A percentile compares a stretch with the other conserved stretches of the same genome.
Evolutionary conservation across 306 rosid species (phyloP).

Genomic region (Lablab purpureus): DNA sequence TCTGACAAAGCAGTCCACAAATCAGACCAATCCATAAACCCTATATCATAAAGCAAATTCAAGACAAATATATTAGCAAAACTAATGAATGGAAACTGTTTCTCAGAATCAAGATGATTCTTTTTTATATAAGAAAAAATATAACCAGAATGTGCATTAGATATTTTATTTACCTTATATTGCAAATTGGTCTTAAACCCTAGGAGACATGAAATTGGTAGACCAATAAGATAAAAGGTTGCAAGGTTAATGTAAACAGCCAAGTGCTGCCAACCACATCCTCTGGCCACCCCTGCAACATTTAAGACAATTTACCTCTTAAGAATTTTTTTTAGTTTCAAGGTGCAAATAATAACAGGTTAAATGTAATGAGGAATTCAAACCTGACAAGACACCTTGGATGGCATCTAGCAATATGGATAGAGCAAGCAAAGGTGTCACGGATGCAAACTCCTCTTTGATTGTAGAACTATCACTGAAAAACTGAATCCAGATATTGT

Average conservation of each 20-base stretch:
- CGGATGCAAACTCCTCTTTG: conserved; percentile 67
- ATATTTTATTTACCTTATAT: conserved; percentile 57
- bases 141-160: conserved; percentile 7
- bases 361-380: conserved; percentile 1
- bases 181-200: conserved; percentile 66
- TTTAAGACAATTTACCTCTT: conserved; percentile 1
- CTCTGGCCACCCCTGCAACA: conserved; percentile 81
- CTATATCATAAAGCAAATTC: conserved; percentile 45
- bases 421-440: conserved; percentile 73
- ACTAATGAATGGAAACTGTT: background rate
- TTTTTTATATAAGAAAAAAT: background rate
- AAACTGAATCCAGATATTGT: conserved; percentile 64
- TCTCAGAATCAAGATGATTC: background rate
- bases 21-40: conserved; percentile 91
- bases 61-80: conserved; percentile 7
- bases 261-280: conserved; percentile 84
- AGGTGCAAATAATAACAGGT: background rate
- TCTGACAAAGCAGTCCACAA: conserved; percentile 72
- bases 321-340: background rate
- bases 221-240: conserved; percentile 71
- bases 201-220: conserved; percentile 67
- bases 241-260: conserved; percentile 70
- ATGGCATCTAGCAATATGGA: conserved; percentile 71
- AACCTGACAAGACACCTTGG: conserved; percentile 92
- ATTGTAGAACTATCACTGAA: conserved; percentile 61